Conservation (phyloP, 805 yeast genomes). For the Wickerhamiella occidentalis region DNA sequence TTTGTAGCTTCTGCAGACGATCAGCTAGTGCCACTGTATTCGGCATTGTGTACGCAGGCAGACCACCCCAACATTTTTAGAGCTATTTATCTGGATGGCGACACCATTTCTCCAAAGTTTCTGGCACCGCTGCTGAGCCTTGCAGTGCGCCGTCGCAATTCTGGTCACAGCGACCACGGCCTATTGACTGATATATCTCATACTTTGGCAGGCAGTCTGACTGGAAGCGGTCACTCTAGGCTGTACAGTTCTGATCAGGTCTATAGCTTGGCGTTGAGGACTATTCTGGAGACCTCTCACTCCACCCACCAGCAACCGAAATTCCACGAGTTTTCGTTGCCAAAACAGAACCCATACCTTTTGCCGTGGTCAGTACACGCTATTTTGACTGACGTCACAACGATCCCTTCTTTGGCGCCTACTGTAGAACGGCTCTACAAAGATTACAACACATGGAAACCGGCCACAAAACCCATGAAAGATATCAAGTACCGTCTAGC, state of each 20-base stretch:
- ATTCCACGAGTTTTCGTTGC: slow-evolving; percentile 38
- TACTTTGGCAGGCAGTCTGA: slow-evolving; percentile 74
- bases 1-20: slow-evolving; percentile 87
- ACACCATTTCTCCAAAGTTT: slow-evolving; percentile 66
- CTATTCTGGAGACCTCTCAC: slow-evolving; percentile 60
- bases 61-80: slow-evolving; percentile 83
- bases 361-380: slow-evolving; percentile 93
- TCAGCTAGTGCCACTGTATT: slow-evolving; percentile 85
- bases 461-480: slow-evolving; percentile 67
- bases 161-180: slow-evolving; percentile 76
- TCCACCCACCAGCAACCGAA: slow-evolving; percentile 30
- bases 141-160: slow-evolving; percentile 60
- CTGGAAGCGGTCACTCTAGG: slow-evolving; percentile 91
- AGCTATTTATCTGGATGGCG: slow-evolving; percentile 79
- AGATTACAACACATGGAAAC: slow-evolving; percentile 78
- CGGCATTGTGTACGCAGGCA: slow-evolving; percentile 70
- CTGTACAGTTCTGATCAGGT: slow-evolving; percentile 78
- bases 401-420: slow-evolving; percentile 34
- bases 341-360: slow-evolving; percentile 62
- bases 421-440: slow-evolving; percentile 50
- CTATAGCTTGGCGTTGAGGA: slow-evolving; percentile 64
- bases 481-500: slow-evolving; percentile 72
- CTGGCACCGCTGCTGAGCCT: slow-evolving; percentile 61
- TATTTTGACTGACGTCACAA: slow-evolving; percentile 43
- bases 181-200: slow-evolving; percentile 72